Evolutionary conservation across 2,329 filamentous ascomycete species (phyloP), one percentile per base, ranked within the genome.

Genomic region (Bipolaris bicolor): DNA sequence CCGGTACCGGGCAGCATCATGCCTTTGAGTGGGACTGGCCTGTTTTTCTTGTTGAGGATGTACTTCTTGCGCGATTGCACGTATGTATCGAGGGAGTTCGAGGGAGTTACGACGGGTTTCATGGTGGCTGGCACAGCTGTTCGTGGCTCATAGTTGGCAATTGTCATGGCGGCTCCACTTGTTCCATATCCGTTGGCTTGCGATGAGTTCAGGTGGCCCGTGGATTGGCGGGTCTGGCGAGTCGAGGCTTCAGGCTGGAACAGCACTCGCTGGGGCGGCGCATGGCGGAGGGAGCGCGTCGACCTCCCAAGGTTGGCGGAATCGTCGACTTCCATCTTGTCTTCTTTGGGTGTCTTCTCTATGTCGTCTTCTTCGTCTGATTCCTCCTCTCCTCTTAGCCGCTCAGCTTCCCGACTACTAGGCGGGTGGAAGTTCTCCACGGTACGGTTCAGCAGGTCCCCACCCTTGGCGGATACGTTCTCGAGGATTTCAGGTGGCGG

Each of bases 401-500:
- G 78, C 53, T 80, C 78, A 2, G 79, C 71, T 58, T 82, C 80
- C 54, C 79, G 75, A 76, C 69, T 81, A 67, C 76, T 81, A 79
- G 79, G 75, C 44, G 68, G 78, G 74, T 71, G 81, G 75, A 86
- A 96, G 77, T 92, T 95, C 66, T 94, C 91, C 16, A 90, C 72
- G 0, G 91, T 96, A 49, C 92, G 86, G 10, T 84, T 89, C 68
- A 95, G 81, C n/a, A 97, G 82, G 34, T 88, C 85, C 16, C 90
- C 91, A 48, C 92, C 91, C 75, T 93, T 95, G 7, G 92, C 92
- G 7, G 91, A 84, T 26, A 84, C 74, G 56, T 92, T 88, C 76
- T 97, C 92, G 33, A 97, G 81, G 46, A 96, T 96, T 68, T 96
- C 91, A 66, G 90, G 92, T 5, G 92, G 91, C 15, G 92, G 92